Evolutionary conservation across 495 filamentous ascomycete genomes (phyloP).

Genomic region (Darksidea phi): DNA sequence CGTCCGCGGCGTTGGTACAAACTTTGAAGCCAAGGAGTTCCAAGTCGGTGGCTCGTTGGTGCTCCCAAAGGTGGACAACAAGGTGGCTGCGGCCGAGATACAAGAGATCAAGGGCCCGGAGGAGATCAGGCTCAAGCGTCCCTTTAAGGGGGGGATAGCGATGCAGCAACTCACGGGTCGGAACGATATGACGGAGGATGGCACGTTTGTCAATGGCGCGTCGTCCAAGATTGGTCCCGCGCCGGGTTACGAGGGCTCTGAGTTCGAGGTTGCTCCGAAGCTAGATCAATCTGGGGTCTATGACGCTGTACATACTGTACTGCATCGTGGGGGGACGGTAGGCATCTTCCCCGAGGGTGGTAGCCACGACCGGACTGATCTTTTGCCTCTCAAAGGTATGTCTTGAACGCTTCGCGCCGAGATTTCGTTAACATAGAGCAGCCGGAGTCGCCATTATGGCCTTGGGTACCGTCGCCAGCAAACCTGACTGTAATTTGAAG

Average conservation of each 20-base stretch:
- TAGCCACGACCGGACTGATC: conserved; percentile 90
- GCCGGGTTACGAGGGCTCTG: conserved; percentile 66
- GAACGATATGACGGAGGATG: conserved; percentile 63
- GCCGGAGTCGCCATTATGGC: conserved; percentile 99
- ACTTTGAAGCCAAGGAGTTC: conserved; percentile 72
- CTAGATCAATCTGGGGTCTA: conserved; percentile 94
- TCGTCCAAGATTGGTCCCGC: conserved; percentile 29
- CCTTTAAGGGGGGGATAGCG: conserved; percentile 69
- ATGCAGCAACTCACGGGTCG: conserved; percentile 77
- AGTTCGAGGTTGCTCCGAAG: conserved; percentile 86
- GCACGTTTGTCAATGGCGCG: conserved; percentile 46
- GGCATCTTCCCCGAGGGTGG: conserved; percentile 98
- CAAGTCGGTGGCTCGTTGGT: conserved; percentile 80
- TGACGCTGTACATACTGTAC: conserved; percentile 79
- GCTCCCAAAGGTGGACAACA: conserved; percentile 77
- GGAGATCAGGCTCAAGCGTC: conserved; percentile 81
- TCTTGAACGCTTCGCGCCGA: neutral
- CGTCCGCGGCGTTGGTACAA: conserved; percentile 78
- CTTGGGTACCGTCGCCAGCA: conserved; percentile 82
- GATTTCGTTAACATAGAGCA: conserved; percentile 39
- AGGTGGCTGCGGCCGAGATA: conserved; percentile 75
- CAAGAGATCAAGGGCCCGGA: conserved; percentile 74
- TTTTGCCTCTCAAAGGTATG: conserved; percentile 85
- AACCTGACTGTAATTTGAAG: conserved; percentile 86
- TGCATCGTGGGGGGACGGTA: conserved; percentile 81